These are phyloP conservation scores for Kwoniella bestiolae DNA, from an alignment of 768 basidiomycete genomes.

Conservation along the genomic window DNA sequence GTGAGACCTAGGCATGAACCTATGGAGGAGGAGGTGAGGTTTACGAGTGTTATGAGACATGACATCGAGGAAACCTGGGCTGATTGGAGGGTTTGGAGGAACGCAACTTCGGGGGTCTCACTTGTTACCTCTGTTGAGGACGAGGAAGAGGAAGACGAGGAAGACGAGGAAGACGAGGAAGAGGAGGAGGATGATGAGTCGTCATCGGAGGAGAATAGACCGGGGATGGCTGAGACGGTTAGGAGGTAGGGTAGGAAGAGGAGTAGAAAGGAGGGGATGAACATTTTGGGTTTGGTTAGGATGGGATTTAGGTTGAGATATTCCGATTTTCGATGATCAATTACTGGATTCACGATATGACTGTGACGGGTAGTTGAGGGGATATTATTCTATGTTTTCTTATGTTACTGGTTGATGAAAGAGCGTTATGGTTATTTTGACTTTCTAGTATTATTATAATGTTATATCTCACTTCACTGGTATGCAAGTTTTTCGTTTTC, in stretches of 20 bases:
- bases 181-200: conserved; percentile 13
- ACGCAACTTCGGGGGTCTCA: conserved; percentile 32
- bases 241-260: conserved; percentile 4
- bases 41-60: conserved; percentile 54
- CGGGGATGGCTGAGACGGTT: conserved; percentile 5
- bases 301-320: not conserved
- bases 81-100: conserved; percentile 45
- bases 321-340: too few species aligned
- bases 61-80: conserved; percentile 48
- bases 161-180: conserved; percentile 5
- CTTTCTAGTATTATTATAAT: not conserved
- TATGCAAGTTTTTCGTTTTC: not conserved
- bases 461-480: not conserved
- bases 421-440: not conserved
- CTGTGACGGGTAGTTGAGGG: not conserved
- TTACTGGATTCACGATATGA: too few species aligned
- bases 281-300: not conserved
- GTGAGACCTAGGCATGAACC: conserved; percentile 49
- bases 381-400: not conserved
- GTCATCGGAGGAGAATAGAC: conserved; percentile 13
- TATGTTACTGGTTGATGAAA: not conserved
- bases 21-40: conserved; percentile 48
- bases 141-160: conserved; percentile 7
- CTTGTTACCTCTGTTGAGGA: not conserved
- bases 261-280: not conserved